These are phyloP conservation scores for Hysterium pulicare DNA, from an alignment of 2,329 filamentous ascomycete species.

Conservation along the genomic window DNA sequence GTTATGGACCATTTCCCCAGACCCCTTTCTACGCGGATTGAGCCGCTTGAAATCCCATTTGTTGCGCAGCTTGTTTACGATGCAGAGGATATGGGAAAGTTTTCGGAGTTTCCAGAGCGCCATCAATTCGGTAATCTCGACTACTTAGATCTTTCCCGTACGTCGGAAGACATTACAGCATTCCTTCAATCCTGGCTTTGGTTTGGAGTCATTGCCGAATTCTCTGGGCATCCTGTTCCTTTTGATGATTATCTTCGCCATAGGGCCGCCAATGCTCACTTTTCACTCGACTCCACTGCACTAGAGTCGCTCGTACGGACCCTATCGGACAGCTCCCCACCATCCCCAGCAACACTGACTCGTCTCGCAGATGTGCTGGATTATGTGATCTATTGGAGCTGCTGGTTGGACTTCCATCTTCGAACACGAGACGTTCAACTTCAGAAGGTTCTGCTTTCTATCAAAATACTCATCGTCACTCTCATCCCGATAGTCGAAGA, in stretches of 20 bases:
- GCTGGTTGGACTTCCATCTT: neutral
- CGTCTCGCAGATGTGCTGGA: neutral
- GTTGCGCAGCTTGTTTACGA: neutral
- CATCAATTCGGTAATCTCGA: neutral
- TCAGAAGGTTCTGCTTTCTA: neutral
- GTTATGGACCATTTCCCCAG: conserved; percentile 1
- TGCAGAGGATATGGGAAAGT: neutral
- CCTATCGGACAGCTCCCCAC: neutral
- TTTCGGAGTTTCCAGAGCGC: neutral
- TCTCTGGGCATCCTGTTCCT: neutral
- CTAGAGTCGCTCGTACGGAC: neutral
- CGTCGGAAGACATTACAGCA: neutral
- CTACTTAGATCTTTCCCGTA: neutral
- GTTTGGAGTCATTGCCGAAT: conserved; percentile 1
- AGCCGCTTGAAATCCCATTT: neutral
- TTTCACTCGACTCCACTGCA: neutral
- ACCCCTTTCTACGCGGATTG: neutral
- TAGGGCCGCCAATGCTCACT: neutral
- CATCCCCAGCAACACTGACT: neutral
- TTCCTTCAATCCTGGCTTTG: conserved; percentile 3
- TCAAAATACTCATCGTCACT: conserved; percentile 1
- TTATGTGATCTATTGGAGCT: neutral
- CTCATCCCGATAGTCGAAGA: neutral
- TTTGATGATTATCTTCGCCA: neutral
- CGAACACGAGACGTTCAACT: neutral